A percentile compares a stretch with the other conserved stretches of the same genome.
Conservation (phyloP, 2,329 filamentous ascomycete genomes). For the Penicillium sumatraense region DNA sequence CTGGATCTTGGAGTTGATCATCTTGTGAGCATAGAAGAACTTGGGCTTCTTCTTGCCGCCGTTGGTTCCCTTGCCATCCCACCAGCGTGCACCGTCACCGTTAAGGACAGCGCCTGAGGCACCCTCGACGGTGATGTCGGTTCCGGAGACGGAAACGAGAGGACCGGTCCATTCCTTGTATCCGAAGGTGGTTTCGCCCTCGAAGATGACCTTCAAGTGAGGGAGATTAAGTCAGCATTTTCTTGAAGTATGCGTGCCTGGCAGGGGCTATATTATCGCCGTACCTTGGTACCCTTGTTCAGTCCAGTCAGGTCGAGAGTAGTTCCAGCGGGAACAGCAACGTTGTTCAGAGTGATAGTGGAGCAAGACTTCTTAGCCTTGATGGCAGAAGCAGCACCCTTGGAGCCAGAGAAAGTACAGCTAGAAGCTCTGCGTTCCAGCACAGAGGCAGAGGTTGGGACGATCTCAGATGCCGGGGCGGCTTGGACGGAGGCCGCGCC, state of each 20-base stretch:
- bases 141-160: constrained; percentile 65
- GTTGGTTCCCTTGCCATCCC: constrained; percentile 56
- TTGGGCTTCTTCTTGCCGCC: constrained; percentile 65
- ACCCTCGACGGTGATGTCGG: constrained; percentile 57
- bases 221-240: neutral
- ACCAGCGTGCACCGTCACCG: constrained; percentile 57
- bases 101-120: constrained; percentile 59
- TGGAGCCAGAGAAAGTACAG: constrained; percentile 36
- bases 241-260: neutral
- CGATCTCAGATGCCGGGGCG: neutral
- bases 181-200: constrained; percentile 67
- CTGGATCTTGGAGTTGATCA: constrained; percentile 36
- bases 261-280: neutral
- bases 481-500: constrained; percentile 8
- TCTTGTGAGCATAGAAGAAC: constrained; percentile 57
- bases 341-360: constrained; percentile 11
- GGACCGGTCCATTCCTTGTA: constrained; percentile 69
- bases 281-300: constrained; percentile 1
- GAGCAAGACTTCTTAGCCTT: constrained; percentile 39
- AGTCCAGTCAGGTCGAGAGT: constrained; percentile 4
- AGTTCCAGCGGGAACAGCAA: neutral
- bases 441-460: constrained; percentile 1
- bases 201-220: constrained; percentile 57
- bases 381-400: constrained; percentile 27
- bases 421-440: constrained; percentile 16